Conservation (phyloP, 257 asterid species). For the Ligustrum vulgare region DNA sequence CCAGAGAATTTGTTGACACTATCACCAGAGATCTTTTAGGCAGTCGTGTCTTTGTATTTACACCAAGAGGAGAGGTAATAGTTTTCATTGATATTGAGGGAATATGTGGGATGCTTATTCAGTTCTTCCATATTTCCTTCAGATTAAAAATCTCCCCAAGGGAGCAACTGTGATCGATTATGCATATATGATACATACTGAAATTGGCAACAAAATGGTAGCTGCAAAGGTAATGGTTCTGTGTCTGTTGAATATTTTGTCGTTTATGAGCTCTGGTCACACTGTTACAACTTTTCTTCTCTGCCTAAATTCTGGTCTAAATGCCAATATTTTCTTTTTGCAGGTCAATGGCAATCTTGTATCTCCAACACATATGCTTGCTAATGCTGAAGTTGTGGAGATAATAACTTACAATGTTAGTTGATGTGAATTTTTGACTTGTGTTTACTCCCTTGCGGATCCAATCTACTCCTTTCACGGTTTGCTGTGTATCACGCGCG, state of each 20-base stretch:
- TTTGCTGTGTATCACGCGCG: not conserved
- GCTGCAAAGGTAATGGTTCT: conserved; percentile 71
- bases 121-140: conserved; percentile 14
- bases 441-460: conserved; percentile 7
- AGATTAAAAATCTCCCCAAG: conserved; percentile 85
- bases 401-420: conserved; percentile 78
- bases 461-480: not conserved
- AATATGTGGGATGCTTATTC: conserved; percentile 11
- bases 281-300: conserved; percentile 14
- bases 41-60: conserved; percentile 94
- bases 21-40: conserved; percentile 88
- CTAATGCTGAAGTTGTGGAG: conserved; percentile 93
- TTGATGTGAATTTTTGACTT: conserved; percentile 19
- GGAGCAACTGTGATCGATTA: conserved; percentile 86
- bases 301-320: conserved; percentile 19
- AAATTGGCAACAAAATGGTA: conserved; percentile 90
- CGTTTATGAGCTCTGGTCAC: conserved; percentile 1
- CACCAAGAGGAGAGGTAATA: conserved; percentile 91
- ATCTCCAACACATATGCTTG: conserved; percentile 73
- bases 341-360: conserved; percentile 96
- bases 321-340: conserved; percentile 19
- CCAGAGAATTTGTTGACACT: conserved; percentile 92
- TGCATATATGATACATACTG: conserved; percentile 90
- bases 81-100: conserved; percentile 6
- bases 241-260: conserved; percentile 2